Evolutionary conservation across 306 rosid species (phyloP).

Genomic region (Mucuna pruriens): DNA sequence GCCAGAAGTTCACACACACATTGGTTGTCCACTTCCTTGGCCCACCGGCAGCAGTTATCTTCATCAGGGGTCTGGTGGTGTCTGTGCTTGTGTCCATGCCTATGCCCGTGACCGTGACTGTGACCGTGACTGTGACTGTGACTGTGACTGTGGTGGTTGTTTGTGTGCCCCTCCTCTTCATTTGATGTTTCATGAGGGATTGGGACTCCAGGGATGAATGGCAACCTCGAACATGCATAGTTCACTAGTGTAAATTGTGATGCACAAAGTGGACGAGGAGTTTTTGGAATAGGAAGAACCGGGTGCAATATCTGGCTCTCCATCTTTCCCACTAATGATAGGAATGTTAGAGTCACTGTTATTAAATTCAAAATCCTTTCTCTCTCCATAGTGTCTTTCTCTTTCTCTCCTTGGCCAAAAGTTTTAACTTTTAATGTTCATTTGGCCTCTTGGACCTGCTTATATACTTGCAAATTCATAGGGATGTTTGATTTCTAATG

Average conservation of each 20-base stretch:
- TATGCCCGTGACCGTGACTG: not conserved
- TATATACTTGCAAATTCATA: conserved; percentile 38
- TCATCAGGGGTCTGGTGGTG: conserved; percentile 37
- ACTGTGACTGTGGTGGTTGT: not conserved
- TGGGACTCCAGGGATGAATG: conserved; percentile 41
- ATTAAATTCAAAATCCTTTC: conserved; percentile 19
- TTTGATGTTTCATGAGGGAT: too few relatives aligned
- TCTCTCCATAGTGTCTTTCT: conserved; percentile 31
- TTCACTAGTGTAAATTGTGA: conserved; percentile 73
- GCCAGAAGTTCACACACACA: conserved; percentile 74
- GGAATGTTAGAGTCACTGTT: conserved; percentile 35
- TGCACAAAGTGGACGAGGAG: conserved; percentile 64
- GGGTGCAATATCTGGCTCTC: conserved; percentile 33
- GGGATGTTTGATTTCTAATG: conserved; percentile 28
- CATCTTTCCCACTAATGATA: conserved; percentile 39
- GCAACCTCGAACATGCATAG: conserved; percentile 71
- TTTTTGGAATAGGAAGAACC: not conserved
- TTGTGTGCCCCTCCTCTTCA: too few relatives aligned
- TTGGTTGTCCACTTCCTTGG: conserved; percentile 55
- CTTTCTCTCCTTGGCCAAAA: not conserved
- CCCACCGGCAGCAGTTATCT: conserved; percentile 82
- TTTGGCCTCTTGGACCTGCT: conserved; percentile 22
- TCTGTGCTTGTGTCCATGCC: conserved; percentile 8
- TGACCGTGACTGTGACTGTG: not conserved
- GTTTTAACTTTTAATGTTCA: conserved; percentile 40